Base-by-base conservation (phyloP, 2,329 filamentous ascomycete species). In the Arthrinium phaeospermum region DNA sequence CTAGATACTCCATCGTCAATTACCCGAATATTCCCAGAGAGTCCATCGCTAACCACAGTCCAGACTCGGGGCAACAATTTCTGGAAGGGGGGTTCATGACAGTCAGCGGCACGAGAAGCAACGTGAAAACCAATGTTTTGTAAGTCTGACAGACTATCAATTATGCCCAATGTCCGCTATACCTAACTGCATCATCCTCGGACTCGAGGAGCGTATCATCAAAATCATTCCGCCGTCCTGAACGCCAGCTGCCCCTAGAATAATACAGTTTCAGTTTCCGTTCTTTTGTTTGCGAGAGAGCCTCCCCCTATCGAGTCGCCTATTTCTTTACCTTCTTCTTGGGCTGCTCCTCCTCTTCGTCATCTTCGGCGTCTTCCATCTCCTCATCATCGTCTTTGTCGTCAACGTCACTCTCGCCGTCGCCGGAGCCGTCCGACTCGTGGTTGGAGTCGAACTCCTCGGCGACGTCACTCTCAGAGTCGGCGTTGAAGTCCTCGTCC, bases 401-500 rank as follows among this genome's bases (percentile, higher is more conserved):
- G 72, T 87, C 84, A 70, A 87, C 87, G 76, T 89, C 91, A 72
- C 90, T 91, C 78, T 92, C 92, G 61, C 89, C 92, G 76, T 90
- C 92, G 71, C 88, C 91, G 24, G 89, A 91, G 16, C 93, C 94
- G 69, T 91, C 93, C 80, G 94, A 98, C 80, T 97, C 94, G 80
- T 98, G 96, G 67, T 90, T 92, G 70, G 93, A 96, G 83, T 99
- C 96, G 77, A 91, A 99, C 81, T 99, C 97, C 83, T 99, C 96
- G 0, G 96, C 96, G 2, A 98, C 95, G 77, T 99, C 96, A 70
- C 93, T 97, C 75, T 99, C 96, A 19, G 93, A 95, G 74, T 97
- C 94, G 7, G 93, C 94, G 77, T 93, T 90, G 87, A 99, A 99
- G 84, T 99, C 96, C 82, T 99, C 96, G 78, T 99, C 96, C 12